Evolutionary conservation across 441 rosid species (phyloP).

Genomic region (Melastoma candidum): DNA sequence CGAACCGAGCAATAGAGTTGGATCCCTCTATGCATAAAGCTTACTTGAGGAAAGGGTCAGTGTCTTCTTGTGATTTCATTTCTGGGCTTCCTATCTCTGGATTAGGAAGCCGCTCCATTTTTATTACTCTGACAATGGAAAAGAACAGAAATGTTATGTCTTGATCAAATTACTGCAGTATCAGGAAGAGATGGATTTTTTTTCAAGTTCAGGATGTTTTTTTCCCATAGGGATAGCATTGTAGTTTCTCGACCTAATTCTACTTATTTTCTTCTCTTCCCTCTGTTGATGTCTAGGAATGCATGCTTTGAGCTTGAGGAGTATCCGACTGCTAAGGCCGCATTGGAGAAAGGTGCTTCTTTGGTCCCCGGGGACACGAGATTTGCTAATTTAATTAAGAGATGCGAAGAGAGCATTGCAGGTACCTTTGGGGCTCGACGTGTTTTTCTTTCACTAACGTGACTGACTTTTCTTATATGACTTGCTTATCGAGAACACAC

Average conservation of each 20-base stretch:
- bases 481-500: neutral
- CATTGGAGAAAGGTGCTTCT: constrained; percentile 55
- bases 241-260: neutral
- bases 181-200: too few relatives aligned
- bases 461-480: neutral
- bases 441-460: neutral
- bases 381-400: constrained; percentile 50
- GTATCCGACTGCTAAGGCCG: constrained; percentile 67
- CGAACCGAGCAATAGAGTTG: constrained; percentile 39
- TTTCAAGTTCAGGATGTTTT: constrained; percentile 4
- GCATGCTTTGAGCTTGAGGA: constrained; percentile 84
- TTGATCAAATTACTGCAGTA: too few relatives aligned
- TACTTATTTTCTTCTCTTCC: neutral
- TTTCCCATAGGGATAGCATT: neutral
- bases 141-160: too few relatives aligned
- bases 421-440: constrained; percentile 22
- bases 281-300: constrained; percentile 26
- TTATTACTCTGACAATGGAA: neutral
- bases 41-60: constrained; percentile 45
- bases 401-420: constrained; percentile 49
- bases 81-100: neutral
- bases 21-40: constrained; percentile 41
- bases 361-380: constrained; percentile 39
- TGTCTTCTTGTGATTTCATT: neutral
- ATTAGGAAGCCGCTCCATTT: neutral